Base-by-base conservation (phyloP, 78 protist genomes). In the Ministeria vibrans region DNA sequence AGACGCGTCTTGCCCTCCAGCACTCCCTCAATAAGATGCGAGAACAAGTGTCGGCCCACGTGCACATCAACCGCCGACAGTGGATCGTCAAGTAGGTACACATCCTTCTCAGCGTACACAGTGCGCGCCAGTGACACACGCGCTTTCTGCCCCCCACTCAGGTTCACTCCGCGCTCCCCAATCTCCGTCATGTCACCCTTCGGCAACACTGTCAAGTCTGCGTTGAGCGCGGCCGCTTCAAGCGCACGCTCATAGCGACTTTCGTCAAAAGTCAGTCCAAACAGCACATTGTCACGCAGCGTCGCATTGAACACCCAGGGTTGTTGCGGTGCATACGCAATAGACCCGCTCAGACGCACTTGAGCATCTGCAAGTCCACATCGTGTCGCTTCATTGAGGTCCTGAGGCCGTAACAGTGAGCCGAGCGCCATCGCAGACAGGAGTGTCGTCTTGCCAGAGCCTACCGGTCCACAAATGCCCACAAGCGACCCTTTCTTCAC, bases 121-220 rank as follows among this genome's bases (percentile, higher is more conserved):
- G 99, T 94, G 18, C 99, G 88, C 0, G 99, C 99, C 20, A 95
- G 74, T 22, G 59, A 5, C 27, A 86, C 71, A 5, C 95, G 77
- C 77, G 68, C 85, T 78, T 97, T 95, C 90, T 82, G 87, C 0
- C 91, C 87, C 44, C 93, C 96, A 34, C 82, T 86, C 83, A 92
- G 90, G 87, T 79, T 91, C 49, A 85, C 63, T 4, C 96, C 96
- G 28, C 89, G 76, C 83, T 95, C 96, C 45, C 97, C 97, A 49
- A 96, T 89, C 76, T 84, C 93, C 32, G 97, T 90, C 80, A 34
- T 49, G 78, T 96, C 97, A 41, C 97, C 97, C 28, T 80, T 83
- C 23, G 90, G 85, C 42, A 93, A 55, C 11, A 55, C 27, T 36
- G 41, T 30, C 15, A 79, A 2, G 83, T 79, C 83, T 15, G 7